Conservation (phyloP, 495 filamentous ascomycete genomes). For the Penicillium simplicissimum region DNA sequence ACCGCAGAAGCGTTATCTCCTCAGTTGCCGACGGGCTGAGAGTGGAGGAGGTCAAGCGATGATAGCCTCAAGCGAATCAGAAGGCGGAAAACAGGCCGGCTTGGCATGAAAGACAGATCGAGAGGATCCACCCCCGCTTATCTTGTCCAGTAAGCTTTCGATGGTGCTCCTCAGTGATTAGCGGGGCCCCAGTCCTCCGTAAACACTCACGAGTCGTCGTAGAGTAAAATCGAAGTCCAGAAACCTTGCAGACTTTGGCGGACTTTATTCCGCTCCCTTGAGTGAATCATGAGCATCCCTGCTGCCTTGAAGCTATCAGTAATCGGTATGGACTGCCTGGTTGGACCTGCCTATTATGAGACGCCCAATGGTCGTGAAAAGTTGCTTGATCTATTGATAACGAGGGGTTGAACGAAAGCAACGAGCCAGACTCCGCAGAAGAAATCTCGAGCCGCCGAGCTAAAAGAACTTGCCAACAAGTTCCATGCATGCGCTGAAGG, state of each 20-base stretch:
- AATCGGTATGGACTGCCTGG: not conserved
- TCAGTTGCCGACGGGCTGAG: not conserved
- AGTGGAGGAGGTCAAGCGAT: conserved; percentile 10
- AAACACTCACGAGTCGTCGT: not conserved
- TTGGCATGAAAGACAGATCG: conserved; percentile 11
- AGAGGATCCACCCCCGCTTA: conserved; percentile 19
- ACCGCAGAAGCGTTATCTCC: conserved; percentile 14
- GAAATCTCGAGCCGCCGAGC: too few relatives aligned
- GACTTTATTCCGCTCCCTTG: conserved; percentile 6
- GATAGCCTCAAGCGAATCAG: conserved; percentile 22
- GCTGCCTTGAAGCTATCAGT: not conserved
- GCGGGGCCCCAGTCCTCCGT: not conserved
- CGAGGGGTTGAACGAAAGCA: too few relatives aligned
- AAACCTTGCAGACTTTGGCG: not conserved
- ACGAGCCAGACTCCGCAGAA: too few relatives aligned
- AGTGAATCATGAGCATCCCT: not conserved
- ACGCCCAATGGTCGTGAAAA: not conserved
- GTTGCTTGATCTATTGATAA: too few relatives aligned
- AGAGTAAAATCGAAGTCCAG: not conserved
- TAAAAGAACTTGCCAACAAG: too few relatives aligned
- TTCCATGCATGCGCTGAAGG: too few relatives aligned
- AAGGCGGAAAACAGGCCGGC: conserved; percentile 21
- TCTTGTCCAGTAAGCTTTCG: conserved; percentile 3
- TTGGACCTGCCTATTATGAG: not conserved
- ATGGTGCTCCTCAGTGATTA: not conserved